A percentile compares a stretch with the other conserved stretches of the same genome.
These are phyloP conservation scores for Haplographium delicatum DNA, from an alignment of 495 filamentous ascomycete species.

Conservation along the genomic window DNA sequence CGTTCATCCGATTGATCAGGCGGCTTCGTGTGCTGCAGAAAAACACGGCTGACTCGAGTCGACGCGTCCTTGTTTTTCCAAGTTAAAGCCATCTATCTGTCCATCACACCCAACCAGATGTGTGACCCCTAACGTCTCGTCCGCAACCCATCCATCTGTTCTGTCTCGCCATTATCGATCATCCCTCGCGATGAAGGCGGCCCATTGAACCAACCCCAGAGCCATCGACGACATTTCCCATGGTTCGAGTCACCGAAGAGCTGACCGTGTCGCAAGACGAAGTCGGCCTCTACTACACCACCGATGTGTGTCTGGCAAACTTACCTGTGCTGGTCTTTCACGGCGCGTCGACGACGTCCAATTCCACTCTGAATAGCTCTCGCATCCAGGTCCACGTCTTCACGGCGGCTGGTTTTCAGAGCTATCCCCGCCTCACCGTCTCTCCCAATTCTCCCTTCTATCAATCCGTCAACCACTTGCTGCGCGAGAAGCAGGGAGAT, in stretches of 20 bases:
- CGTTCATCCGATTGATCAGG: not conserved
- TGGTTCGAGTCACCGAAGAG: slow-evolving; percentile 62
- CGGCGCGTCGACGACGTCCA: slow-evolving; percentile 75
- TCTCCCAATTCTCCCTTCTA: slow-evolving; percentile 95
- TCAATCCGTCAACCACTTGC: slow-evolving; percentile 83
- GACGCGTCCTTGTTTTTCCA: slow-evolving; percentile 13
- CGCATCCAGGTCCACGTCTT: slow-evolving; percentile 91
- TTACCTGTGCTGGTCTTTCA: slow-evolving; percentile 76
- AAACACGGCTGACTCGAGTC: not conserved
- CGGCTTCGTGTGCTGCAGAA: not conserved
- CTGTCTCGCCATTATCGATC: slow-evolving; percentile 1
- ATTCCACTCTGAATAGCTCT: slow-evolving; percentile 79
- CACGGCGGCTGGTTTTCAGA: slow-evolving; percentile 78
- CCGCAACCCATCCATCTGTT: not conserved
- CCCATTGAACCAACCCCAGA: slow-evolving; percentile 26
- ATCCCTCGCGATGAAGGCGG: slow-evolving; percentile 19
- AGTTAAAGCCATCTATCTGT: not conserved
- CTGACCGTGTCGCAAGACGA: slow-evolving; percentile 68
- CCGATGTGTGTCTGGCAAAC: slow-evolving; percentile 69
- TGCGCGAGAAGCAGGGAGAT: slow-evolving; percentile 88
- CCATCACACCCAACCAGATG: slow-evolving; percentile 5
- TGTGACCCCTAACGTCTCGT: not conserved
- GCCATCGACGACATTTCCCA: slow-evolving; percentile 29
- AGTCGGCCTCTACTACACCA: slow-evolving; percentile 74
- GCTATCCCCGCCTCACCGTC: slow-evolving; percentile 83